Percentiles rank a stretch among this genome's conserved stretches.
Conservation (phyloP, 495 filamentous ascomycete genomes). For the Saxispiralis lemnorum region DNA sequence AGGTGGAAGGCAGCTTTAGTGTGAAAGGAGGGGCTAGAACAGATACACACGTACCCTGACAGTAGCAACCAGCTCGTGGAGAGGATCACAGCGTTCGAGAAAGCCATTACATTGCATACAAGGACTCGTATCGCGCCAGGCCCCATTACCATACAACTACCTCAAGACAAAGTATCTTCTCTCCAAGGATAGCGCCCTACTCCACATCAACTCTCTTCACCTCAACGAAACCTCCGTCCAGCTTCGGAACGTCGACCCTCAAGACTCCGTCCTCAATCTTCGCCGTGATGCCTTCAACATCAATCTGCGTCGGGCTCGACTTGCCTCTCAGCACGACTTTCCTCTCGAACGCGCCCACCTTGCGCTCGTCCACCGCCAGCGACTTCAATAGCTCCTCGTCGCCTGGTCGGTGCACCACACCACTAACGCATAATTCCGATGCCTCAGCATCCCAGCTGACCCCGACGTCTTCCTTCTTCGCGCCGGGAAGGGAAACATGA, state of each 20-base stretch:
- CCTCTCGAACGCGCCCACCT: conserved; percentile 54
- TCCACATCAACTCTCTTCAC: conserved; percentile 43
- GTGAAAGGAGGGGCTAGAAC: too few species aligned
- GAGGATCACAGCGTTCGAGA: too few species aligned
- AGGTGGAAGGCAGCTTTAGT: too few species aligned
- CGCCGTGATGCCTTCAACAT: conserved; percentile 47
- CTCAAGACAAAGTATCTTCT: too few species aligned
- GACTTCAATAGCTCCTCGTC: conserved; percentile 54
- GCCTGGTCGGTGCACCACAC: conserved; percentile 52
- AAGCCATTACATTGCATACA: too few species aligned
- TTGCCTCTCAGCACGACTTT: conserved; percentile 41
- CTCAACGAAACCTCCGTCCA: conserved; percentile 40
- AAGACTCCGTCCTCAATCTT: conserved; percentile 47
- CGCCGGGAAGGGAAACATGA: conserved; percentile 59
- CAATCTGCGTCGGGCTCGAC: conserved; percentile 41
- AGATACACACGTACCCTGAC: too few species aligned
- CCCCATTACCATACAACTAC: too few species aligned
- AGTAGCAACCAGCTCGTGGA: too few species aligned
- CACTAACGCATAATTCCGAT: conserved; percentile 43
- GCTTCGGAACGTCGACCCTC: conserved; percentile 50
- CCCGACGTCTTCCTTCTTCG: conserved; percentile 57
- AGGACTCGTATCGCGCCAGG: too few species aligned
- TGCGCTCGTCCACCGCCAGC: conserved; percentile 45
- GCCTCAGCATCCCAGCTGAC: conserved; percentile 58
- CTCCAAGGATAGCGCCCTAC: too few species aligned